Percentiles rank a stretch among this genome's conserved stretches.
phyloP scores from a whole-genome alignment of 148 eudicot species.

The Chenopodium album region DNA sequence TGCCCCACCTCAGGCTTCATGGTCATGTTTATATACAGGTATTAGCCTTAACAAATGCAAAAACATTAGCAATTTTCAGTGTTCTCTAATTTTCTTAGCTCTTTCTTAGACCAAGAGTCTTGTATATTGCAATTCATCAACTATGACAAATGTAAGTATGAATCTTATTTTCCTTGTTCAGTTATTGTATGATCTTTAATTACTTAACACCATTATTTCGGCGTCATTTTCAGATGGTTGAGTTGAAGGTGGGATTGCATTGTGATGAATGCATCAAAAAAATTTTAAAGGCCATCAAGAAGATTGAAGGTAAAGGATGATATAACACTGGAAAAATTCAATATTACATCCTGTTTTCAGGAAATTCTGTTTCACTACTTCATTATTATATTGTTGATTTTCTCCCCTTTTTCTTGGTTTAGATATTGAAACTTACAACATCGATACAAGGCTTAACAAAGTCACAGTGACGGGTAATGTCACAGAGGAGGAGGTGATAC shows the following conservation, averaged over 20 bases:
- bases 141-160: conserved; percentile 32
- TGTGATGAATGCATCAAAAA: conserved; percentile 97
- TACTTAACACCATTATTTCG: not conserved
- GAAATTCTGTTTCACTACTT: not conserved
- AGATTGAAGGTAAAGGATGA: conserved; percentile 61
- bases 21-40: conserved; percentile 13
- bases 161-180: not conserved
- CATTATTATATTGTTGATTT: not conserved
- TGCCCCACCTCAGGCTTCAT: conserved; percentile 13
- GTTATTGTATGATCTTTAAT: not conserved
- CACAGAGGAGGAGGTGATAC: conserved; percentile 62
- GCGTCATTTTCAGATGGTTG: conserved; percentile 59
- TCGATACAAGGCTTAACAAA: conserved; percentile 68
- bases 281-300: conserved; percentile 86
- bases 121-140: conserved; percentile 8
- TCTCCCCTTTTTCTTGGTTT: not conserved
- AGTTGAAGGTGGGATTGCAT: conserved; percentile 84
- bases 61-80: conserved; percentile 4
- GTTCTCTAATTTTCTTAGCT: not conserved
- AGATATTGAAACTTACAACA: conserved; percentile 84
- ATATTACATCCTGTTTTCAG: not conserved
- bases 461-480: conserved; percentile 89
- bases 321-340: not conserved
- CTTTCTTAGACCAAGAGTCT: not conserved
- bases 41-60: not conserved